A percentile compares a stretch with the other conserved stretches of the same genome.
Evolutionary conservation across 352 stramenopile species (phyloP).

Genomic region (Phytopythium montanum): DNA sequence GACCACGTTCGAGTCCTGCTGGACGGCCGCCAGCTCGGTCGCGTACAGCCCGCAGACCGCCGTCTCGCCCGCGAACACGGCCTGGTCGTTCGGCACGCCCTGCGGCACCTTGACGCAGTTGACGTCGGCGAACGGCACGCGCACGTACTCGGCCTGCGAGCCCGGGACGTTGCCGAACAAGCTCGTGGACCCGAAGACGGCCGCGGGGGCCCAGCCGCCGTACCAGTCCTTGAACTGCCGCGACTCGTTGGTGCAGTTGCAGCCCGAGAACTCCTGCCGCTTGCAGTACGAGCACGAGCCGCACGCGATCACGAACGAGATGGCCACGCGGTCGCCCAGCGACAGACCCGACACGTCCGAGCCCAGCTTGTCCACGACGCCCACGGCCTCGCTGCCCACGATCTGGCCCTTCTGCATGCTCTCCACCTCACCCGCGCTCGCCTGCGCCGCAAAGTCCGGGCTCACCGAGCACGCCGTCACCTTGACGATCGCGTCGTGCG

Average conservation of each 20-base stretch:
- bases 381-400: constrained; percentile 67
- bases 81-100: constrained; percentile 55
- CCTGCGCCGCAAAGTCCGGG: constrained; percentile 48
- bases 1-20: constrained; percentile 41
- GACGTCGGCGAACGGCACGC: constrained; percentile 64
- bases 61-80: constrained; percentile 60
- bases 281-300: constrained; percentile 66
- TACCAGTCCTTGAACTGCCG: constrained; percentile 63
- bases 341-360: constrained; percentile 48
- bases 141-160: constrained; percentile 70
- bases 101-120: constrained; percentile 69
- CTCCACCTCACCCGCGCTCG: constrained; percentile 27
- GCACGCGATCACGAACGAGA: constrained; percentile 68
- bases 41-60: constrained; percentile 54
- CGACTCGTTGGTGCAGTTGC: constrained; percentile 72
- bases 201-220: constrained; percentile 56
- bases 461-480: constrained; percentile 61
- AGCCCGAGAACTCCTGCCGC: constrained; percentile 53
- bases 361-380: constrained; percentile 50
- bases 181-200: constrained; percentile 51
- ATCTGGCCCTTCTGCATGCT: constrained; percentile 59
- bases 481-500: constrained; percentile 53
- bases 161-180: constrained; percentile 59
- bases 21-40: constrained; percentile 48
- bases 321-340: constrained; percentile 63